Evolutionary conservation across 768 basidiomycete genomes (phyloP).

Genomic region (Suillus fuscotomentosus): DNA sequence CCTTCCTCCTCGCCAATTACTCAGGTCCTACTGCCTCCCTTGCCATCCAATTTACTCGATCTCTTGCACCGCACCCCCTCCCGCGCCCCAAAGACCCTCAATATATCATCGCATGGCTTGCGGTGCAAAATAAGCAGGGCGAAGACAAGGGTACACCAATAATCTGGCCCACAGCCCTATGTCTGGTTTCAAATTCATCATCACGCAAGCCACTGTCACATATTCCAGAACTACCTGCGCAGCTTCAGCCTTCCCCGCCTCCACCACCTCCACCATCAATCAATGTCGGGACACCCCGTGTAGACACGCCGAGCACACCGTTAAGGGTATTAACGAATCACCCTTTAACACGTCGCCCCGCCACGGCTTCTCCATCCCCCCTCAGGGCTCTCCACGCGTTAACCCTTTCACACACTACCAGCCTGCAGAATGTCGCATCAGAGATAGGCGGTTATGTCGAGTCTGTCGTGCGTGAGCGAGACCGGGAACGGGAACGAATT

Average conservation of each 20-base stretch:
- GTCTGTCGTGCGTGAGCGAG: slow-evolving; percentile 70
- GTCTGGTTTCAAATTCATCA: slow-evolving; percentile 42
- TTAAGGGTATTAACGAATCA: slow-evolving; percentile 15
- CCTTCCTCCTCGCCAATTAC: slow-evolving; percentile 72
- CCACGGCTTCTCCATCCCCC: slow-evolving; percentile 28
- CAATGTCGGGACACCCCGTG: slow-evolving; percentile 19
- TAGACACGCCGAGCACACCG: slow-evolving; percentile 10
- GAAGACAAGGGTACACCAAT: slow-evolving; percentile 78
- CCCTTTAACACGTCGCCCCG: slow-evolving; percentile 36
- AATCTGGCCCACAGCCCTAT: slow-evolving; percentile 69
- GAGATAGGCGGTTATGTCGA: slow-evolving; percentile 76
- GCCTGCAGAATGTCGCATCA: slow-evolving; percentile 50
- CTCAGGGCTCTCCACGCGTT: slow-evolving; percentile 48
- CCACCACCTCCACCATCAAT: slow-evolving; percentile 37
- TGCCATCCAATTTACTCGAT: slow-evolving; percentile 59
- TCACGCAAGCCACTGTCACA: slow-evolving; percentile 46
- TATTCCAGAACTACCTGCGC: slow-evolving; percentile 64
- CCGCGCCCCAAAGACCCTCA: slow-evolving; percentile 19
- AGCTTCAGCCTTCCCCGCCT: slow-evolving; percentile 55
- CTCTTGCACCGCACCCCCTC: slow-evolving; percentile 40
- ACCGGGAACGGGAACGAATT: slow-evolving; percentile 72
- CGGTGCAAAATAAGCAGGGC: slow-evolving; percentile 73
- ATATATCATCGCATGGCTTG: slow-evolving; percentile 72
- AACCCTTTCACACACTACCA: slow-evolving; percentile 49
- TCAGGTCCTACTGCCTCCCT: slow-evolving; percentile 63